These are phyloP conservation scores for Fusarium annulatum DNA, from an alignment of 2,329 filamentous ascomycete species.

Conservation along the genomic window DNA sequence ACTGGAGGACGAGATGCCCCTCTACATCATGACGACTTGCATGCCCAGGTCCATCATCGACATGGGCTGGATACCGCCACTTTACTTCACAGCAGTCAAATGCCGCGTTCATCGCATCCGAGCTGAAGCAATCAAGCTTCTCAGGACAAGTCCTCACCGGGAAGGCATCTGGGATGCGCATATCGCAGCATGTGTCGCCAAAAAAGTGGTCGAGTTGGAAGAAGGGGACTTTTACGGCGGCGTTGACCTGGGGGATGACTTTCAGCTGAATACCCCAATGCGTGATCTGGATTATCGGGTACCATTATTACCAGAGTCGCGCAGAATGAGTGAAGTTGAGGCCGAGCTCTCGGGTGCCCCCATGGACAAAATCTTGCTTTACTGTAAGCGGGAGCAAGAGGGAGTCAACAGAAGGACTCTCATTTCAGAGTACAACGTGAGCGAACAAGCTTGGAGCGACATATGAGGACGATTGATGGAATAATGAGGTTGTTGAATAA, in stretches of 20 bases:
- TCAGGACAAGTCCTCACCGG: slow-evolving; percentile 46
- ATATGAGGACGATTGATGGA: neutral
- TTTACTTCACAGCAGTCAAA: slow-evolving; percentile 60
- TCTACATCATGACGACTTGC: slow-evolving; percentile 31
- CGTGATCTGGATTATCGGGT: slow-evolving; percentile 13
- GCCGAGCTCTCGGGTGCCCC: slow-evolving; percentile 34
- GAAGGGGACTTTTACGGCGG: slow-evolving; percentile 43
- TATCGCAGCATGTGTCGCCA: slow-evolving; percentile 47
- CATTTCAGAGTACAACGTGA: slow-evolving; percentile 30
- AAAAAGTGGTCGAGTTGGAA: slow-evolving; percentile 54
- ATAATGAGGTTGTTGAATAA: neutral
- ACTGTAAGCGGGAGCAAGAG: slow-evolving; percentile 23
- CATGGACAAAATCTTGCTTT: slow-evolving; percentile 34
- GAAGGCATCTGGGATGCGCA: slow-evolving; percentile 57
- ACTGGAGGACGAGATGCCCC: slow-evolving; percentile 12
- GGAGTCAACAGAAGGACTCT: slow-evolving; percentile 16
- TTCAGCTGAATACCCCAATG: slow-evolving; percentile 16
- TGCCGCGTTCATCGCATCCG: slow-evolving; percentile 58
- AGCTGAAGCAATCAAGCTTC: slow-evolving; percentile 50
- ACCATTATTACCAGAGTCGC: slow-evolving; percentile 23
- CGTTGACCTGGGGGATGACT: slow-evolving; percentile 19
- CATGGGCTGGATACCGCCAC: slow-evolving; percentile 57
- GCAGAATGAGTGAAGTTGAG: slow-evolving; percentile 34
- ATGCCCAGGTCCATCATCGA: slow-evolving; percentile 53
- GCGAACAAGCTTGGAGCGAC: slow-evolving; percentile 21